phyloP scores from a whole-genome alignment of 2,329 filamentous ascomycete genomes.

The Cladophialophora exuberans region DNA sequence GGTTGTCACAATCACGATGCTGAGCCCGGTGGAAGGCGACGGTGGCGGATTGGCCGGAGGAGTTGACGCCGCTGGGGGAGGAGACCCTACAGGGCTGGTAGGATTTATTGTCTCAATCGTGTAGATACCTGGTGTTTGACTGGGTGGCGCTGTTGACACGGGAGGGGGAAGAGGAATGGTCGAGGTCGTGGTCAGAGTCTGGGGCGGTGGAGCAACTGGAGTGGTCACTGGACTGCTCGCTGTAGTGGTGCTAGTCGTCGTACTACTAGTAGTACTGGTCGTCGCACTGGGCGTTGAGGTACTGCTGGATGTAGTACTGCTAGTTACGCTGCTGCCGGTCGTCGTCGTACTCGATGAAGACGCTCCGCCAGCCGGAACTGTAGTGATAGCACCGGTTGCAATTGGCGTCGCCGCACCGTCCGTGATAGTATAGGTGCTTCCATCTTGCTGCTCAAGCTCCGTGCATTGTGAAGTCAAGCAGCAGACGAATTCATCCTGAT shows the following conservation, averaged over 20 bases:
- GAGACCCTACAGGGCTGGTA: not conserved
- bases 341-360: not conserved
- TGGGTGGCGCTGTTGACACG: not conserved
- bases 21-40: not conserved
- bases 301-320: too few species aligned
- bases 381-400: not conserved
- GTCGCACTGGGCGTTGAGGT: too few species aligned
- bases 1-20: constrained; percentile 9
- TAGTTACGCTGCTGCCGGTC: too few species aligned
- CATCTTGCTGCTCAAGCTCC: constrained; percentile 3
- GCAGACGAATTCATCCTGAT: constrained; percentile 4
- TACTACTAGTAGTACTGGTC: too few species aligned
- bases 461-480: constrained; percentile 5
- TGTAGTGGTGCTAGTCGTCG: too few species aligned
- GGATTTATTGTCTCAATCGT: not conserved
- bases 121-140: not conserved
- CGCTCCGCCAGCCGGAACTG: not conserved
- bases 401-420: not conserved
- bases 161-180: too few species aligned
- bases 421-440: constrained; percentile 7
- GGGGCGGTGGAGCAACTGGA: too few species aligned
- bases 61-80: not conserved
- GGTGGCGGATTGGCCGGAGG: not conserved
- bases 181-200: too few species aligned
- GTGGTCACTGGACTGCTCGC: too few species aligned